A percentile compares a stretch with the other conserved stretches of the same genome.
These are phyloP conservation scores for Lenwebbia sp. DNA, from an alignment of 345 rosid species.

Conservation along the genomic window DNA sequence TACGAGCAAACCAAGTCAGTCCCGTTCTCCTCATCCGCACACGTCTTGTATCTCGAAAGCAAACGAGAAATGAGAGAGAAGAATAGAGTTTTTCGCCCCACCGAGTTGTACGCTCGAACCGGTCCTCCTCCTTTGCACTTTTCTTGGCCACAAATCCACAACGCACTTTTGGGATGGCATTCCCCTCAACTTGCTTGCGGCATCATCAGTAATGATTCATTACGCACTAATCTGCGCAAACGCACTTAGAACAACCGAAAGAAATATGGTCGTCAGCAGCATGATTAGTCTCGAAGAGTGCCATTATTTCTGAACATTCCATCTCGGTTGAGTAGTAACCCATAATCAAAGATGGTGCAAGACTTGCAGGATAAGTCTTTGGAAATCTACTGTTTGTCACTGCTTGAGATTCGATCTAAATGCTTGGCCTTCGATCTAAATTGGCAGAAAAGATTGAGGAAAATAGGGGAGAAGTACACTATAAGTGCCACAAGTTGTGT, in stretches of 20 bases:
- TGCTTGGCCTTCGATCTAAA: background rate
- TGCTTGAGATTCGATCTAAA: background rate
- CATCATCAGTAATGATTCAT: background rate
- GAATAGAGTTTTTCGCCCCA: background rate
- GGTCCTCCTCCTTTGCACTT: background rate
- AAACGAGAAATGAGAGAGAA: background rate
- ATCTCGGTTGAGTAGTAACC: background rate
- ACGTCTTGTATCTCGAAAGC: background rate
- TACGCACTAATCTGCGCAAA: background rate
- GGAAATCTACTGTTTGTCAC: background rate
- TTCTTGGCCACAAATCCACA: background rate
- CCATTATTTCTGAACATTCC: background rate
- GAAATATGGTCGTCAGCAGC: background rate
- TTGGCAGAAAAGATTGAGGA: background rate
- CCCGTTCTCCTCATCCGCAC: background rate
- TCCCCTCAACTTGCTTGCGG: background rate
- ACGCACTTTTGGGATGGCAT: background rate
- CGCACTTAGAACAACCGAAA: background rate
- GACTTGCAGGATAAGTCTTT: background rate
- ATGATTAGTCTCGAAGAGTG: background rate
- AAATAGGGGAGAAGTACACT: too few relatives aligned
- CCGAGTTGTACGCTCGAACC: background rate
- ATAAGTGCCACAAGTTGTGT: too few relatives aligned
- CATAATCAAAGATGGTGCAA: background rate
- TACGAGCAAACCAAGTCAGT: background rate